Evolutionary conservation across 495 filamentous ascomycete species (phyloP).

Genomic region (Endocarpon pusillum): DNA sequence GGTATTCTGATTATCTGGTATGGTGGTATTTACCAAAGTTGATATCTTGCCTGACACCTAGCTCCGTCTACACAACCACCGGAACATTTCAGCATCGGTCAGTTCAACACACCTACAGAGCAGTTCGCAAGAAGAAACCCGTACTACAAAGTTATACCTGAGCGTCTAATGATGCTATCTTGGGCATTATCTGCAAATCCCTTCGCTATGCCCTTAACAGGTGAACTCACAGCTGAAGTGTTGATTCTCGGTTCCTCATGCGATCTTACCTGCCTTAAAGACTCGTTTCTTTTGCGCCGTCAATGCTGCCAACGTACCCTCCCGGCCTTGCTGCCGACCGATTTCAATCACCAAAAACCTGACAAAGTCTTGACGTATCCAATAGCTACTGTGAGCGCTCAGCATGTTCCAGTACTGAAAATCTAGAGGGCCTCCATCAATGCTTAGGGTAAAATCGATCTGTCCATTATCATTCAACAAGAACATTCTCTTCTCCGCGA

Average conservation of each 20-base stretch:
- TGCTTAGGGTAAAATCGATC: constrained; percentile 72
- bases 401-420: constrained; percentile 97
- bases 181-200: too few relatives aligned
- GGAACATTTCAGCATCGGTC: too few relatives aligned
- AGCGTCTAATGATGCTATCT: too few relatives aligned
- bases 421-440: constrained; percentile 66
- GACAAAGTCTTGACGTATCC: constrained; percentile 71
- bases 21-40: too few relatives aligned
- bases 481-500: constrained; percentile 76
- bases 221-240: too few relatives aligned
- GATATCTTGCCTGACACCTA: too few relatives aligned
- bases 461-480: constrained; percentile 91
- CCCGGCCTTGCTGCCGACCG: constrained; percentile 54
- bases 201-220: too few relatives aligned
- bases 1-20: too few relatives aligned
- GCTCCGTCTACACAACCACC: too few relatives aligned
- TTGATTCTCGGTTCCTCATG: background rate
- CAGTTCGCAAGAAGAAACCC: too few relatives aligned
- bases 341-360: constrained; percentile 75
- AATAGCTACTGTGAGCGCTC: constrained; percentile 90
- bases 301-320: constrained; percentile 47
- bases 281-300: constrained; percentile 50
- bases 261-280: constrained; percentile 1
- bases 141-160: too few relatives aligned
- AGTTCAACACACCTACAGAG: too few relatives aligned